Evolutionary conservation across 306 rosid species (phyloP).

Genomic region (Nissolia schottii): DNA sequence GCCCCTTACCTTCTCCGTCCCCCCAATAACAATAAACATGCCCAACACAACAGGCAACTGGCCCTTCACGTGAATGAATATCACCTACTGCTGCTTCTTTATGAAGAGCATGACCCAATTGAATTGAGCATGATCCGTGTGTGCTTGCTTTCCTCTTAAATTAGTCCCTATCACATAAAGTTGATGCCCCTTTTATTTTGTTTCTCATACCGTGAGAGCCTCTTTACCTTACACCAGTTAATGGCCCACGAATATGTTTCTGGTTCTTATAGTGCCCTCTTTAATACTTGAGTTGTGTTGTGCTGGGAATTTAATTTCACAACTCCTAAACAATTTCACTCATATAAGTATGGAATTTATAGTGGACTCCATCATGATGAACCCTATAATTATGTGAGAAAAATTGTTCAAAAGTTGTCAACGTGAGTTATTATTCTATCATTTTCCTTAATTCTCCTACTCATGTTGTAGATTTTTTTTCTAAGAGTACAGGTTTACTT

Average conservation of each 20-base stretch:
- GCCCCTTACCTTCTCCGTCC: neutral
- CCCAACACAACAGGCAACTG: constrained; percentile 2
- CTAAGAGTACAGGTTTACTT: too few species aligned
- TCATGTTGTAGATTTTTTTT: too few species aligned
- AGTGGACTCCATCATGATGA: too few species aligned
- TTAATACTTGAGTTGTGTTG: neutral
- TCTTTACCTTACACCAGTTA: constrained; percentile 14
- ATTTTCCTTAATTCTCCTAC: too few species aligned
- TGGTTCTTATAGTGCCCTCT: neutral
- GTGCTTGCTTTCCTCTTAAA: neutral
- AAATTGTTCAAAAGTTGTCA: too few species aligned
- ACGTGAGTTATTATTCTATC: too few species aligned
- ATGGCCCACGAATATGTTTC: neutral
- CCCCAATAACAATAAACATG: neutral
- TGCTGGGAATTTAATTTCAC: neutral
- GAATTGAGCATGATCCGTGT: constrained; percentile 10
- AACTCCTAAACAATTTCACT: too few species aligned
- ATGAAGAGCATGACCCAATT: constrained; percentile 6
- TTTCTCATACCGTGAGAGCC: neutral
- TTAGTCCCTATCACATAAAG: constrained; percentile 1
- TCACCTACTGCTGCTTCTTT: constrained; percentile 4
- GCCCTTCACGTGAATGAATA: constrained; percentile 19
- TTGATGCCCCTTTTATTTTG: neutral
- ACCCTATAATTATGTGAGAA: too few species aligned
- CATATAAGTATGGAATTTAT: too few species aligned